phyloP scores from a whole-genome alignment of 805 yeast species.

The Teunomyces tritomae region DNA sequence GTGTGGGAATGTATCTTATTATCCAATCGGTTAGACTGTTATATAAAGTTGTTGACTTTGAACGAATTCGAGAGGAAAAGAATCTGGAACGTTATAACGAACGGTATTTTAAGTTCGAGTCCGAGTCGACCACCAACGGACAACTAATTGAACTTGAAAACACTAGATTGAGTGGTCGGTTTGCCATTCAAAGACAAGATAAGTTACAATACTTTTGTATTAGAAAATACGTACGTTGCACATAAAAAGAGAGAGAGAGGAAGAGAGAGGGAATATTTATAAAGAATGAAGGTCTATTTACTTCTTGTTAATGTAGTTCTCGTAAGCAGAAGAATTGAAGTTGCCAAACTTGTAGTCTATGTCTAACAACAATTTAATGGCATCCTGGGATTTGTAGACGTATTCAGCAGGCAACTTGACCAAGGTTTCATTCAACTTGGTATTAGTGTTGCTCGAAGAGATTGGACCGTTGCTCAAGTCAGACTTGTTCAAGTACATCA shows the following conservation, averaged over 20 bases:
- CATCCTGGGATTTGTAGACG: conserved; percentile 57
- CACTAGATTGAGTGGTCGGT: neutral
- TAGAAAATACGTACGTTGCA: neutral
- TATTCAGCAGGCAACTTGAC: conserved; percentile 42
- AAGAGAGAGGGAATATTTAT: neutral
- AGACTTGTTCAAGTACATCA: conserved; percentile 34
- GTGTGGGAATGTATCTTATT: neutral
- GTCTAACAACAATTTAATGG: conserved; percentile 60
- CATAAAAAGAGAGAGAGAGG: neutral
- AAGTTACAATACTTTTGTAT: neutral
- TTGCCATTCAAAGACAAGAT: neutral
- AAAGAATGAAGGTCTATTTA: neutral
- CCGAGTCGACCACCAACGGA: neutral
- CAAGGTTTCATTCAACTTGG: conserved; percentile 37
- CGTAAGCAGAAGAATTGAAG: conserved; percentile 51
- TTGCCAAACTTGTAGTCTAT: conserved; percentile 59
- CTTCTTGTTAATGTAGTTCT: conserved; percentile 27
- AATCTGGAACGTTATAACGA: neutral
- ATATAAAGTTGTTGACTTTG: neutral
- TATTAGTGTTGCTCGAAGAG: neutral
- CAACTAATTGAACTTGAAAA: neutral
- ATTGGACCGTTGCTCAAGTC: conserved; percentile 2
- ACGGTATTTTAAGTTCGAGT: neutral
- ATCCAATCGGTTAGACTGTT: neutral
- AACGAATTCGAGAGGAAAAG: neutral